phyloP scores from a whole-genome alignment of 768 basidiomycete genomes.

The Holtermannia corniformis region DNA sequence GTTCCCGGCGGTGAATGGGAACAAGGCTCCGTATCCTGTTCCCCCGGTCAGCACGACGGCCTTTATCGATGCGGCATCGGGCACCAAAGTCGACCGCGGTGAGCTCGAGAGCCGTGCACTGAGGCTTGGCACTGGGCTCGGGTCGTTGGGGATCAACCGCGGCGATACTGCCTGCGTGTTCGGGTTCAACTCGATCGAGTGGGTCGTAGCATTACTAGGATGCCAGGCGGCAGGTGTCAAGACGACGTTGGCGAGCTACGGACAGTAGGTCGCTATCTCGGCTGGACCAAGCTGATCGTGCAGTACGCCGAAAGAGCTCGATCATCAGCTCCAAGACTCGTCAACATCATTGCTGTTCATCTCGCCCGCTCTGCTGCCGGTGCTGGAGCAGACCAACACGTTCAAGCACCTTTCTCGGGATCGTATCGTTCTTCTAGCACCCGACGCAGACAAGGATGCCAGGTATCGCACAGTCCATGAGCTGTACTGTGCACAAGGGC shows the following conservation, averaged over 20 bases:
- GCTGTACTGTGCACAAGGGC: conserved; percentile 14
- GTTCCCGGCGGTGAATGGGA: conserved; percentile 12
- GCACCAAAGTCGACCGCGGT: conserved; percentile 51
- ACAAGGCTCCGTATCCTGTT: conserved; percentile 4
- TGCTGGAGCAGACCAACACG: conserved; percentile 37
- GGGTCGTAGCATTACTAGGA: conserved; percentile 47
- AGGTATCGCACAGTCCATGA: conserved; percentile 30
- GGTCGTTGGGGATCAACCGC: conserved; percentile 42
- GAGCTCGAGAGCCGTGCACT: conserved; percentile 52
- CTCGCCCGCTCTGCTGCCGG: conserved; percentile 53
- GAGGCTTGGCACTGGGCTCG: conserved; percentile 54
- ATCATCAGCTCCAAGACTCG: conserved; percentile 62
- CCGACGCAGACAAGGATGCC: conserved; percentile 9
- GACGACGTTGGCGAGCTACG: conserved; percentile 58
- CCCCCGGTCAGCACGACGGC: conserved; percentile 45
- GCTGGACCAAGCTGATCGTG: conserved; percentile 22
- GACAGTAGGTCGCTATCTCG: conserved; percentile 13
- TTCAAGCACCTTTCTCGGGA: conserved; percentile 44
- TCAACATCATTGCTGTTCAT: conserved; percentile 56
- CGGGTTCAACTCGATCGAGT: conserved; percentile 55
- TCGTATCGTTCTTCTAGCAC: conserved; percentile 52
- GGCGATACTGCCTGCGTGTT: conserved; percentile 58
- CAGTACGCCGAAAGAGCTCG: conserved; percentile 61
- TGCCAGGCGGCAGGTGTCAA: conserved; percentile 55
- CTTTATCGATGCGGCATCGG: conserved; percentile 59